These are phyloP conservation scores for Tolypocladium capitatum DNA, from an alignment of 2,329 filamentous ascomycete genomes.

Conservation along the genomic window DNA sequence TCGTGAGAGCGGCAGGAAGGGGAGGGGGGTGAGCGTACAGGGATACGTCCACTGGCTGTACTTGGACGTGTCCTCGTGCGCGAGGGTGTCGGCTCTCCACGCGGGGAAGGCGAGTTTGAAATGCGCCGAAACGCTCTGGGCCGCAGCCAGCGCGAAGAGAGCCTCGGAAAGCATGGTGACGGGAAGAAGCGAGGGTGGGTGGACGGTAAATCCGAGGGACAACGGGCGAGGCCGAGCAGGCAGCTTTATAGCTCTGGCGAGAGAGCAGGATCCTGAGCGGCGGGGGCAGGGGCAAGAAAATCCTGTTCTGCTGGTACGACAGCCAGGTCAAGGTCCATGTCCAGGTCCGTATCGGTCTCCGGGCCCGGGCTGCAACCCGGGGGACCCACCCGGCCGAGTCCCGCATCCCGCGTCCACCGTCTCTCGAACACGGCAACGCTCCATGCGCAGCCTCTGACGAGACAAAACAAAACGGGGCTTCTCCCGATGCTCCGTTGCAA, in stretches of 20 bases:
- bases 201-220: not conserved
- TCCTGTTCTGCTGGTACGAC: not conserved
- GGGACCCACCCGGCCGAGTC: not conserved
- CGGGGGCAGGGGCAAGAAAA: not conserved
- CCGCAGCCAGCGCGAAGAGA: constrained; percentile 20
- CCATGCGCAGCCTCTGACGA: not conserved
- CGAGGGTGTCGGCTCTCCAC: constrained; percentile 36
- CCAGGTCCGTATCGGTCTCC: not conserved
- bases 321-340: not conserved
- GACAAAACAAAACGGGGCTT: not conserved
- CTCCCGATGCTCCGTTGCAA: not conserved
- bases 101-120: constrained; percentile 33
- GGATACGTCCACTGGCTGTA: constrained; percentile 38
- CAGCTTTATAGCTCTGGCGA: not conserved
- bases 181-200: not conserved
- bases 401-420: not conserved
- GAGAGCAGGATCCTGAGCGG: not conserved
- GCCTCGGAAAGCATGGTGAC: constrained; percentile 18
- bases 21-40: constrained; percentile 24
- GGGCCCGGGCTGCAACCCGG: not conserved
- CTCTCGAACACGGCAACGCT: not conserved
- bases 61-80: constrained; percentile 17
- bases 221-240: not conserved
- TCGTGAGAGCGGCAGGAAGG: not conserved
- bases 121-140: constrained; percentile 29